Conservation (phyloP, 441 rosid genomes). For the Manihot esculenta region DNA sequence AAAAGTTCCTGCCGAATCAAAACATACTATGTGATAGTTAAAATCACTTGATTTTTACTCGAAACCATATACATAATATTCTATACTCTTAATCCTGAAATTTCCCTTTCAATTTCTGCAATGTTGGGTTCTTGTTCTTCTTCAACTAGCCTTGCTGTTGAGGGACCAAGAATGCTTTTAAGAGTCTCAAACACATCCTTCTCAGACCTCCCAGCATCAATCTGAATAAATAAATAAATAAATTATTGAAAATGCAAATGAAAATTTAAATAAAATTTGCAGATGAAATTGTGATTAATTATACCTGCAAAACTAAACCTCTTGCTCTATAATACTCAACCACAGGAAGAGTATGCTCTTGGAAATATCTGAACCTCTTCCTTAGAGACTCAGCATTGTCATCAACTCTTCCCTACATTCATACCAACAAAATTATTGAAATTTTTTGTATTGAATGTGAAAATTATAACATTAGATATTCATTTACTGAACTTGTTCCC, state of each 20-base stretch:
- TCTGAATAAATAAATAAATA: background rate
- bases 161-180: background rate
- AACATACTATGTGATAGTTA: too few relatives aligned
- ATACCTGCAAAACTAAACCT: conserved; percentile 2
- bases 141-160: background rate
- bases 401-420: conserved; percentile 7
- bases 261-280: too few relatives aligned
- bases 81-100: background rate
- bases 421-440: background rate
- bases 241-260: background rate
- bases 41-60: too few relatives aligned
- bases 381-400: background rate
- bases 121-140: too few relatives aligned
- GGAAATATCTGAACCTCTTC: conserved; percentile 4
- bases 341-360: background rate
- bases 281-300: too few relatives aligned
- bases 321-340: background rate
- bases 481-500: conserved; percentile 50
- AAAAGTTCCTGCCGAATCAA: too few relatives aligned
- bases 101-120: background rate
- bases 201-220: background rate
- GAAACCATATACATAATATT: background rate
- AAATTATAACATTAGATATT: background rate
- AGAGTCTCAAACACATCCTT: conserved; percentile 4
- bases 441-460: too few relatives aligned